Percentiles rank a stretch among this genome's conserved stretches.
phyloP scores from a whole-genome alignment of 768 basidiomycete species.

The Russula emetica region DNA sequence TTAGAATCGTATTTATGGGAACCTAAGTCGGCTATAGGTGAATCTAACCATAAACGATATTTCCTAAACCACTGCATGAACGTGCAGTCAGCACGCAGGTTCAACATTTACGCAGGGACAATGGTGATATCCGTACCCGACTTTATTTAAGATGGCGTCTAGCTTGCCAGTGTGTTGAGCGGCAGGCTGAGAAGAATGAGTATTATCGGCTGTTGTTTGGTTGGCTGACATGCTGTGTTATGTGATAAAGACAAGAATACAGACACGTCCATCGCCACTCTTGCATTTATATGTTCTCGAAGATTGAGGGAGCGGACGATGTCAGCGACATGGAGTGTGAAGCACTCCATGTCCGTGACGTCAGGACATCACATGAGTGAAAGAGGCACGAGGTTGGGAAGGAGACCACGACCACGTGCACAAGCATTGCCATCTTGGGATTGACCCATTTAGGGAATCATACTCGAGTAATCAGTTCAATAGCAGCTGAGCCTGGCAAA shows the following conservation, averaged over 20 bases:
- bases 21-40: not conserved
- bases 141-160: not conserved
- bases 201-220: not conserved
- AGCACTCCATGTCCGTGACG: not conserved
- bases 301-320: slow-evolving; percentile 2
- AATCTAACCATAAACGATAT: slow-evolving; percentile 5
- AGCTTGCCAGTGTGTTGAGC: not conserved
- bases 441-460: no score
- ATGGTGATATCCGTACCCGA: not conserved
- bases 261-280: not conserved
- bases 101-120: not conserved
- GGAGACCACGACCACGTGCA: no score
- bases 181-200: not conserved
- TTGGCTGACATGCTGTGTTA: slow-evolving; percentile 4
- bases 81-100: not conserved
- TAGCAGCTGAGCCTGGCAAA: no score
- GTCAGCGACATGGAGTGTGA: not conserved
- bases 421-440: no score
- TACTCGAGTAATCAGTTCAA: no score
- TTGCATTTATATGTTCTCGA: not conserved
- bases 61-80: not conserved
- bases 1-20: not conserved
- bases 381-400: no score
- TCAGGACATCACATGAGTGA: not conserved
- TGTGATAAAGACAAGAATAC: not conserved